Conservation (phyloP, 176 grass and related monocot species). For the Ananas comosus region DNA sequence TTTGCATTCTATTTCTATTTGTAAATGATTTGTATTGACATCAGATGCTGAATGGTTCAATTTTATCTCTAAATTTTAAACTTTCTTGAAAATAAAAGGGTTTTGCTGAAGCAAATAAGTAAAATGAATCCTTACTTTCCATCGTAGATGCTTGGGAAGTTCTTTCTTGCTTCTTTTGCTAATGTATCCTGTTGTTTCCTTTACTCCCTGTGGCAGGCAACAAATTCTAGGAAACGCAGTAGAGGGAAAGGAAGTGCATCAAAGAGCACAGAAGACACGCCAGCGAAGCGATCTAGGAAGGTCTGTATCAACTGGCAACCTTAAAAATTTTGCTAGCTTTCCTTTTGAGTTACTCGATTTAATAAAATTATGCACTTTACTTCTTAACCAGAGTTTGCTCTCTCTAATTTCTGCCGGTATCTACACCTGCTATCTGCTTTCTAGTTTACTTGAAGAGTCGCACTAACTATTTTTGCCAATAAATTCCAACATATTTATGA, state of each 20-base stretch:
- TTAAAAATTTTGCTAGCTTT: not conserved
- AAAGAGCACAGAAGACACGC: conserved; percentile 34
- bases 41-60: not conserved
- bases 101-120: not conserved
- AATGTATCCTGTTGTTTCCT: not conserved
- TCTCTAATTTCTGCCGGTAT: not conserved
- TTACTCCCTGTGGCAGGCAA: conserved; percentile 33
- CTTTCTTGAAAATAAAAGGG: not conserved
- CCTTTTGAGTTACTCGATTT: not conserved
- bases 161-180: not conserved
- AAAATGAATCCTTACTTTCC: not conserved
- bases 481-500: conserved; percentile 13
- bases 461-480: not conserved
- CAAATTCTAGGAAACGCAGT: conserved; percentile 71
- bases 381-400: not conserved
- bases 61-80: not conserved
- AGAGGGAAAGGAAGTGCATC: conserved; percentile 45
- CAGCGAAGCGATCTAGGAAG: conserved; percentile 54
- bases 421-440: not conserved
- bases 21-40: conserved; percentile 1
- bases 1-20: not conserved
- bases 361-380: not conserved
- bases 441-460: not conserved
- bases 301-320: conserved; percentile 16
- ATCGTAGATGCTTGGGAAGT: not conserved